A percentile compares a stretch with the other conserved stretches of the same genome.
Evolutionary conservation across 441 rosid genomes (phyloP).

Genomic region (Pelargonium australe): DNA sequence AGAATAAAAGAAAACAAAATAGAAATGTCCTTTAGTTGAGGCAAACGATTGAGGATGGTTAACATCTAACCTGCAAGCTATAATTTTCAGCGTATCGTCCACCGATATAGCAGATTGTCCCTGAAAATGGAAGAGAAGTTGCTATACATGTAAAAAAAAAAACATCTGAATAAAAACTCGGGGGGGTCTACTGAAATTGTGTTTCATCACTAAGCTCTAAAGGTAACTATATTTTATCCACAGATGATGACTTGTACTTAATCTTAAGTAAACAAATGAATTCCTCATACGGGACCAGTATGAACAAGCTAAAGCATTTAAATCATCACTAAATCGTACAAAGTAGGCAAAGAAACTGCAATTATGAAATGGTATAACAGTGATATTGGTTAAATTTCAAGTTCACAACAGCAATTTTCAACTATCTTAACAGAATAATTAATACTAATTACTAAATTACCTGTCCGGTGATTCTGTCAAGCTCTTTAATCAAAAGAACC

Average conservation of each 20-base stretch:
- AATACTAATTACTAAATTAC: background rate
- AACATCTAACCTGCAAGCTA: slow-evolving; percentile 23
- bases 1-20: slow-evolving; percentile 7
- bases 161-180: too few relatives aligned
- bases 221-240: background rate
- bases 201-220: too few relatives aligned
- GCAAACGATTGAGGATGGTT: background rate
- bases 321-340: background rate
- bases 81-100: slow-evolving; percentile 26
- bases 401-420: background rate
- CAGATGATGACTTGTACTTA: background rate
- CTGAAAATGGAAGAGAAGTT: slow-evolving; percentile 15
- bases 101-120: slow-evolving; percentile 29
- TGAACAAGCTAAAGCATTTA: background rate
- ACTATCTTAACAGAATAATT: background rate
- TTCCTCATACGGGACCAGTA: background rate
- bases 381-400: background rate
- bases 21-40: slow-evolving; percentile 1
- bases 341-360: background rate
- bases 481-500: slow-evolving; percentile 27
- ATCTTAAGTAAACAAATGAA: background rate
- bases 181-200: background rate
- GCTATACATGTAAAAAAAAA: background rate
- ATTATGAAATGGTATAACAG: too few relatives aligned
- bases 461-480: slow-evolving; percentile 28